These are phyloP conservation scores for Amanita jacksonii DNA, from an alignment of 768 basidiomycete species.

Conservation along the genomic window DNA sequence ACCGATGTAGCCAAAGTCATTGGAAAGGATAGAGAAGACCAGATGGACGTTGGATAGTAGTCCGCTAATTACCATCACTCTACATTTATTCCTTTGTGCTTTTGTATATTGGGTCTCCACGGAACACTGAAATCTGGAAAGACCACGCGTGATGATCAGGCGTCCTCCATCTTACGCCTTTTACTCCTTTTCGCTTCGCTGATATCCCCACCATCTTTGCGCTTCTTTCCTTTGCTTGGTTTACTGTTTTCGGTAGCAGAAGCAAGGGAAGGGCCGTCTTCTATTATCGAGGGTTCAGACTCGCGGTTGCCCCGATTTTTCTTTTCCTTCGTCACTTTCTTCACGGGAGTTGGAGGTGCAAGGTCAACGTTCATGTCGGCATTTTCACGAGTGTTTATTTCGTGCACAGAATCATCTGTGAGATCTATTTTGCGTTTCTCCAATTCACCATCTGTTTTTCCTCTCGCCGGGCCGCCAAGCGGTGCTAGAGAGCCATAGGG, in stretches of 20 bases:
- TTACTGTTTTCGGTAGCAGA: slow-evolving; percentile 12
- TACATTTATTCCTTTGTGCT: neutral
- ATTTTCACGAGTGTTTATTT: too few relatives aligned
- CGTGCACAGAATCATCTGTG: too few relatives aligned
- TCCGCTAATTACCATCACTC: slow-evolving; percentile 1
- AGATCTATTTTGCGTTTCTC: too few relatives aligned
- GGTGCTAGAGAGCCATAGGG: slow-evolving; percentile 45
- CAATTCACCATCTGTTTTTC: too few relatives aligned
- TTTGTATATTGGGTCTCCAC: too few relatives aligned
- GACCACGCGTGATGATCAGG: neutral
- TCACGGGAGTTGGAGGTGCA: slow-evolving; percentile 11
- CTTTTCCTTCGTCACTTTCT: slow-evolving; percentile 22
- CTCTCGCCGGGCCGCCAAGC: too few relatives aligned
- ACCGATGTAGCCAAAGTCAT: slow-evolving; percentile 23
- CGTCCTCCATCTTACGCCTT: slow-evolving; percentile 29
- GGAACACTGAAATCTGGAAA: neutral
- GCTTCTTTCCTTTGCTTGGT: slow-evolving; percentile 34
- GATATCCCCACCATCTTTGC: neutral
- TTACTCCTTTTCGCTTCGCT: slow-evolving; percentile 4
- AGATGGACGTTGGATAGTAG: slow-evolving; percentile 59
- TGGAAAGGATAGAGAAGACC: slow-evolving; percentile 47
- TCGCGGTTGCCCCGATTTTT: slow-evolving; percentile 42
- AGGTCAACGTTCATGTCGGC: slow-evolving; percentile 16
- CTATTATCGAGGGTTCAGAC: neutral
- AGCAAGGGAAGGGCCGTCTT: slow-evolving; percentile 11